Evolutionary conservation across 2,329 filamentous ascomycete genomes (phyloP).

Genomic region (Neoarthrinium moseri): DNA sequence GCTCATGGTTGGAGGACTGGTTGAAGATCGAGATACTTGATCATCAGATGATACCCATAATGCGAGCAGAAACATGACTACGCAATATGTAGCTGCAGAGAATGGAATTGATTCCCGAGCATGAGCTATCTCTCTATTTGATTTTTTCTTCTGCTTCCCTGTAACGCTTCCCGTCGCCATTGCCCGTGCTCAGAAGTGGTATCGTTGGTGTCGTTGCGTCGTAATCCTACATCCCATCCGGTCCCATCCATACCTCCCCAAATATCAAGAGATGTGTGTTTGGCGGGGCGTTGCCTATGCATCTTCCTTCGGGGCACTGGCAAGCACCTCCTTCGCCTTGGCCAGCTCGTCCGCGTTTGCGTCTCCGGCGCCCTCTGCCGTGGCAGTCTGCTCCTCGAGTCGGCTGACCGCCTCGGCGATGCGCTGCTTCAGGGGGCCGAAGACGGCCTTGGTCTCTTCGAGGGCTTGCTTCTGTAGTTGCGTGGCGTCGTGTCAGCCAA

Average conservation of each 20-base stretch:
- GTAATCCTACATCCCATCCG: not conserved
- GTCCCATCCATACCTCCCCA: too few species aligned
- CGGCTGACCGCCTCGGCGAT: conserved; percentile 71
- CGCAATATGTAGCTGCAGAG: too few species aligned
- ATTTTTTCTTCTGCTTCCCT: not conserved
- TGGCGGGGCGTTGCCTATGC: too few species aligned
- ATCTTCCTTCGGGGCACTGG: conserved; percentile 10
- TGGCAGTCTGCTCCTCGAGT: conserved; percentile 74
- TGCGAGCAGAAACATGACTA: too few species aligned
- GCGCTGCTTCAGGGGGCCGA: conserved; percentile 68
- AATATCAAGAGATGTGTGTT: too few species aligned
- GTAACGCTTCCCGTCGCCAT: not conserved
- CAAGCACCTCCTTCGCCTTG: conserved; percentile 48
- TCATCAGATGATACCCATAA: conserved; percentile 3
- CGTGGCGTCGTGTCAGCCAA: too few species aligned
- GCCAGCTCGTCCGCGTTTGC: conserved; percentile 48
- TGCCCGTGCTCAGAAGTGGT: conserved; percentile 2
- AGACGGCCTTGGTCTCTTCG: conserved; percentile 84
- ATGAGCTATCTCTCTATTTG: not conserved
- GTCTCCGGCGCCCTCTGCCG: conserved; percentile 47
- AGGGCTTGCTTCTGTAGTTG: conserved; percentile 73
- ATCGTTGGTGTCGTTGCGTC: conserved; percentile 4
- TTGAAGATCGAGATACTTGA: not conserved
- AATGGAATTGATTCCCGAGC: not conserved
- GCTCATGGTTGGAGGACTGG: not conserved